Evolutionary conservation across 2,329 filamentous ascomycete genomes (phyloP).

Genomic region (Colletotrichum truncatum): DNA sequence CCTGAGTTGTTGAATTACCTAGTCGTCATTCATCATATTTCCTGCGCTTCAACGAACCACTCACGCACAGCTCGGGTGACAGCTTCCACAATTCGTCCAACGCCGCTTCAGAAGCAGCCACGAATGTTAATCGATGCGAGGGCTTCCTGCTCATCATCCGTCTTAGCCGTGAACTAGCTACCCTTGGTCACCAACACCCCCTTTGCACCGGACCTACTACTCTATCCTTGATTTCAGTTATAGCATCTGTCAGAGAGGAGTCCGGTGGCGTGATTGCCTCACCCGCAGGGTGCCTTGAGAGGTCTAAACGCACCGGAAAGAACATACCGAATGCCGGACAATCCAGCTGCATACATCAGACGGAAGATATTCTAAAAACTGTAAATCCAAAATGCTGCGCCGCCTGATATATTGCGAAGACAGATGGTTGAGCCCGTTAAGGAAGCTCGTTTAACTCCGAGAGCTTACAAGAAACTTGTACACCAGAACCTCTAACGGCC

Average conservation of each 20-base stretch:
- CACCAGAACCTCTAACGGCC: not conserved
- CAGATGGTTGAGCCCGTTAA: not conserved
- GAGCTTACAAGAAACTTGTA: not conserved
- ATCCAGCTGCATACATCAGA: fast-evolving
- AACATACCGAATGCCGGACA: not conserved
- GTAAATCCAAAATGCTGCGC: not conserved
- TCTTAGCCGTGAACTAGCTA: not conserved
- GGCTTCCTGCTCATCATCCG: not conserved
- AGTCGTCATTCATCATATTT: too few species aligned
- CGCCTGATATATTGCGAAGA: not conserved
- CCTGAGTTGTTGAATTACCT: too few species aligned
- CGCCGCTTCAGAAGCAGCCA: not conserved
- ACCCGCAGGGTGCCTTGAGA: not conserved
- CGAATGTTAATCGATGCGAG: not conserved
- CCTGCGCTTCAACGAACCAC: not conserved
- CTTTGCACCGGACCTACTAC: not conserved
- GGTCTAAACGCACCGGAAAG: not conserved
- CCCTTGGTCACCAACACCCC: not conserved
- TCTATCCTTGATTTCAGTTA: not conserved
- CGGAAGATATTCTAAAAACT: not conserved
- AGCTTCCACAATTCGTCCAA: not conserved
- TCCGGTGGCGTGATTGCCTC: fast-evolving
- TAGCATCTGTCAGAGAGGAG: fast-evolving
- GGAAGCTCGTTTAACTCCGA: not conserved
- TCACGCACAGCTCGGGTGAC: not conserved